Percentiles rank a stretch among this genome's conserved stretches.
phyloP scores from a whole-genome alignment of 2,329 filamentous ascomycete species.

The Penicillium verrucosum region DNA sequence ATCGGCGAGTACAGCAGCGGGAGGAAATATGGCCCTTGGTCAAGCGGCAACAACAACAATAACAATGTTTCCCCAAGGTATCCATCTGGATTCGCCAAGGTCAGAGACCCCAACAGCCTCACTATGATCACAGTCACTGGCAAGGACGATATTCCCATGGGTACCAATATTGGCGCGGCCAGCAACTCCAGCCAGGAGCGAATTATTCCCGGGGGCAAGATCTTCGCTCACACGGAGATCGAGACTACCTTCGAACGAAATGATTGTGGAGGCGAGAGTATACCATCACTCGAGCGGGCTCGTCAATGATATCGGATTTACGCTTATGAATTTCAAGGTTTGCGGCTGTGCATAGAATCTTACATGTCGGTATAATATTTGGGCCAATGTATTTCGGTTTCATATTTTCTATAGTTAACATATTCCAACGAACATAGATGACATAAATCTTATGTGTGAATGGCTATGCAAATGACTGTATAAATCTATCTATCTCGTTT shows the following conservation, averaged over 20 bases:
- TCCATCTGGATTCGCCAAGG: constrained; percentile 29
- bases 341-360: neutral
- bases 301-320: constrained; percentile 1
- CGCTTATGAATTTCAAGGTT: neutral
- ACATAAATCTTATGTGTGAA: neutral
- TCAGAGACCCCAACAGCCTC: constrained; percentile 21
- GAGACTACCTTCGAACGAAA: constrained; percentile 31
- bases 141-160: constrained; percentile 17
- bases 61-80: constrained; percentile 17
- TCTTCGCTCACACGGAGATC: constrained; percentile 32
- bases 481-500: neutral
- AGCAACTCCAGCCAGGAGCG: constrained; percentile 29
- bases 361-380: constrained; percentile 1
- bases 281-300: constrained; percentile 13
- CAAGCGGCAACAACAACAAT: neutral
- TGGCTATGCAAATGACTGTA: neutral
- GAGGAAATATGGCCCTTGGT: constrained; percentile 26
- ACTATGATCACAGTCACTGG: constrained; percentile 19
- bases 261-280: neutral
- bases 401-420: neutral
- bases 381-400: constrained; percentile 2
- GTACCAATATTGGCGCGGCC: constrained; percentile 22
- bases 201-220: constrained; percentile 33
- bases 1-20: constrained; percentile 33
- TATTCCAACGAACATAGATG: neutral